Base-by-base conservation (phyloP, 1,284 basidiomycete genomes). In the Megacollybia platyphylla region DNA sequence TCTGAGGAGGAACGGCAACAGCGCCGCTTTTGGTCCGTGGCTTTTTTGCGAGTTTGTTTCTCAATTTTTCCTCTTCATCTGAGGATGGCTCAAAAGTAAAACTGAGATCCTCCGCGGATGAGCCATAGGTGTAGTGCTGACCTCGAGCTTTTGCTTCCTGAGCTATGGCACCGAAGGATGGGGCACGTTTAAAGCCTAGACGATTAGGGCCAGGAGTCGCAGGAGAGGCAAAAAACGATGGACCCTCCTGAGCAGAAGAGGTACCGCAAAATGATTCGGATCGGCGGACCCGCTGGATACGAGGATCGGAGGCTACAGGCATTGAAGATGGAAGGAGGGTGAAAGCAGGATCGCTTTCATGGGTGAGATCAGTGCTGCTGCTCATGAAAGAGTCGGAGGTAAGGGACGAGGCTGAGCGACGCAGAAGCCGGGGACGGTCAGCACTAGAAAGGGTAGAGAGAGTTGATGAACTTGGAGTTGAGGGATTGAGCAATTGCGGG, bases 51-150 rank as follows among this genome's bases (percentile, higher is more conserved):
- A 66, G 65, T 49, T 65, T 67, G 43, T 63, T 67, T 35, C 79
- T 70, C 35, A 69, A 52, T 54, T 76, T 78, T 60, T 87, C 82
- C 54, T 87, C 83, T 49, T 87, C 83, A 50, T 87, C 83, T 18
- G 79, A 82, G 13, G 80, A 81, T 13, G 74, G 65, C 38, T 66
- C 72, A 7, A 63, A 58, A 28, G 59, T 51, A 20, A 9, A 9
- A 8, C 13, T 29, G 20, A 26, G 18, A 26, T 40, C 39, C n/a
- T 29, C 39, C 8, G n/a, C n/a, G 2, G 39, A 40, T 4, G 31
- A 34, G n/a, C 36, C 36, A 24, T 37, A 37, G 11, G 20, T 18
- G 11, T 17, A 24, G 10, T 15, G 36, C 49, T 49, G 39, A 44
- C 54, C 46, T 40, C 48, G 48, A 40, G 54, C 50, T 48, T 57